Conservation (phyloP, 1,284 basidiomycete genomes). For the Neolentinus lepideus region DNA sequence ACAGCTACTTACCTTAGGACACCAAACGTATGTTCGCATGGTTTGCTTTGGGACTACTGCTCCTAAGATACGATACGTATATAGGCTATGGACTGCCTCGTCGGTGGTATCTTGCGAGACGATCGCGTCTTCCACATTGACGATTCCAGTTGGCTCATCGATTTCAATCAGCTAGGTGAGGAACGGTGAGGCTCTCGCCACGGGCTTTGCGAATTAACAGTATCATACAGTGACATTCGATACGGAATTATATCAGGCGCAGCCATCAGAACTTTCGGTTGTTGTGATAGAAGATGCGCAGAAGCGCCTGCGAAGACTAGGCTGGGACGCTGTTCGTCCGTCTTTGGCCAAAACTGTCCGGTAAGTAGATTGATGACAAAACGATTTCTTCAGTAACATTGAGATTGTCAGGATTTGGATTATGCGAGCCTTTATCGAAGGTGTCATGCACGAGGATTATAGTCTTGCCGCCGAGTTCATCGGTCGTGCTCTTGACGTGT, state of each 20-base stretch:
- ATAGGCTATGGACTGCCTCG: not conserved
- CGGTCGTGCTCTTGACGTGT: not conserved
- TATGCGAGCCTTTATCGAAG: constrained; percentile 27
- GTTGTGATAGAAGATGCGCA: constrained; percentile 24
- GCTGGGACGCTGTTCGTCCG: constrained; percentile 30
- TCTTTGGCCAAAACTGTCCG: constrained; percentile 32
- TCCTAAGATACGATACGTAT: not conserved
- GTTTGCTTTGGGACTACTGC: not conserved
- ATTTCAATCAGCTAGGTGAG: not conserved
- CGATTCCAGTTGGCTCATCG: not conserved
- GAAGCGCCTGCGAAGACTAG: constrained; percentile 23
- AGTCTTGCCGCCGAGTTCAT: not conserved
- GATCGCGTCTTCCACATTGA: constrained; percentile 1
- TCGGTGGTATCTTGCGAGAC: not conserved
- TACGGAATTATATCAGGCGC: constrained; percentile 20
- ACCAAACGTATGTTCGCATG: not conserved
- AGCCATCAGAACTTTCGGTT: constrained; percentile 21
- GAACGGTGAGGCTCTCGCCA: not conserved
- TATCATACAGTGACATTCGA: constrained; percentile 21
- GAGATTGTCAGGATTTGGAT: constrained; percentile 23
- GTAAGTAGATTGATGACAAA: constrained; percentile 16
- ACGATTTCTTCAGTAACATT: not conserved
- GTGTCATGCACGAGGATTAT: constrained; percentile 8
- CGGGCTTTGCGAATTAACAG: not conserved
- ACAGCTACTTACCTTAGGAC: not conserved